Conservation (phyloP, 2,329 filamentous ascomycete genomes). For the Stemphylium beticola region DNA sequence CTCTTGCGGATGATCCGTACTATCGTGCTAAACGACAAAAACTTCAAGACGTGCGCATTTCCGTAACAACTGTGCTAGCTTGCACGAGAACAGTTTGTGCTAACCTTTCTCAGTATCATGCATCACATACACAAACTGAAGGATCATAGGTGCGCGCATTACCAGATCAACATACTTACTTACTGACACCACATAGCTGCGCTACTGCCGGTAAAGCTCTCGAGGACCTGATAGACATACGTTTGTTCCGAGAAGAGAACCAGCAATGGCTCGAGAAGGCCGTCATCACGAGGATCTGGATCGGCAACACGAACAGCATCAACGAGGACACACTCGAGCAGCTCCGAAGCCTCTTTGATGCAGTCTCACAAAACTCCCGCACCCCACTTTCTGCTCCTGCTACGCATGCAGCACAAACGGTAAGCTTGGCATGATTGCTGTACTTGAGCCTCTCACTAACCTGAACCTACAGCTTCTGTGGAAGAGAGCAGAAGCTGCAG, state of each 20-base stretch:
- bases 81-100: not conserved
- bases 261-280: slow-evolving; percentile 71
- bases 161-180: not conserved
- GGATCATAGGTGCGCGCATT: slow-evolving; percentile 34
- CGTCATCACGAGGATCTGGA: slow-evolving; percentile 71
- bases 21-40: slow-evolving; percentile 65
- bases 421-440: slow-evolving; percentile 45
- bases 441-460: not conserved
- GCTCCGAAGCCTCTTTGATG: slow-evolving; percentile 54
- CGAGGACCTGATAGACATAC: slow-evolving; percentile 67
- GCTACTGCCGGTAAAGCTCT: slow-evolving; percentile 57
- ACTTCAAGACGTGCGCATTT: slow-evolving; percentile 62
- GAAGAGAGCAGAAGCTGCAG: slow-evolving; percentile 73
- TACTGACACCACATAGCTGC: slow-evolving; percentile 34
- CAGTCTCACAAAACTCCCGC: slow-evolving; percentile 54
- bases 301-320: slow-evolving; percentile 60
- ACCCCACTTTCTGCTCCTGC: slow-evolving; percentile 63
- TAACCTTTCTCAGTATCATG: slow-evolving; percentile 56
- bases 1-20: slow-evolving; percentile 67
- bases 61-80: not conserved
- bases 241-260: slow-evolving; percentile 59
- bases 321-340: slow-evolving; percentile 44
- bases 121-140: slow-evolving; percentile 72
- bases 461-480: slow-evolving; percentile 69
- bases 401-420: slow-evolving; percentile 71